These are phyloP conservation scores for Theileria luwenshuni DNA, from an alignment of 169 alveolate genomes.

Conservation along the genomic window DNA sequence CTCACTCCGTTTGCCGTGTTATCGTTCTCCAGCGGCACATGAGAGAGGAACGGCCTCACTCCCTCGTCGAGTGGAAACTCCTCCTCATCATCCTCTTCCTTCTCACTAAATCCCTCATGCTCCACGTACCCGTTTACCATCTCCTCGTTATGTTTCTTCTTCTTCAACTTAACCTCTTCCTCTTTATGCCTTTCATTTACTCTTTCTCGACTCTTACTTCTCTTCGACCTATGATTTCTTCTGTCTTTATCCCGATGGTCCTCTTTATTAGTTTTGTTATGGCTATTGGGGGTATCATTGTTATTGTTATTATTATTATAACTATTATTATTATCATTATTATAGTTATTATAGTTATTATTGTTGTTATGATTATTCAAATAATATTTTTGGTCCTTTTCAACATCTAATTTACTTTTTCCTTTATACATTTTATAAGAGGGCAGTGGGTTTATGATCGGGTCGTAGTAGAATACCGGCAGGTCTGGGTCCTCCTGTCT, in stretches of 20 bases:
- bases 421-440: constrained; percentile 87
- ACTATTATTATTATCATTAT: background rate
- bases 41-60: constrained; percentile 63
- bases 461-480: constrained; percentile 95
- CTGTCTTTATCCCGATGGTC: too few species aligned
- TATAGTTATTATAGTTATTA: background rate
- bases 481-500: constrained; percentile 92
- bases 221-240: too few species aligned
- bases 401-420: background rate
- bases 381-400: background rate
- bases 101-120: too few species aligned
- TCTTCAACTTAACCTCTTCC: too few species aligned
- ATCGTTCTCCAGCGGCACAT: constrained; percentile 71
- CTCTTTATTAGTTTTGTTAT: background rate
- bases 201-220: too few species aligned
- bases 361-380: background rate
- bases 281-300: background rate
- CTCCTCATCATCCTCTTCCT: constrained; percentile 11
- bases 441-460: constrained; percentile 96
- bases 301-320: background rate
- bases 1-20: constrained; percentile 75
- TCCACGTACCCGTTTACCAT: too few species aligned
- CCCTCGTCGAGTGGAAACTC: constrained; percentile 8
- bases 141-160: too few species aligned
- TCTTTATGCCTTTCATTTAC: too few species aligned